These are phyloP conservation scores for Nemophila menziesii DNA, from an alignment of 257 asterid genomes.

Conservation along the genomic window DNA sequence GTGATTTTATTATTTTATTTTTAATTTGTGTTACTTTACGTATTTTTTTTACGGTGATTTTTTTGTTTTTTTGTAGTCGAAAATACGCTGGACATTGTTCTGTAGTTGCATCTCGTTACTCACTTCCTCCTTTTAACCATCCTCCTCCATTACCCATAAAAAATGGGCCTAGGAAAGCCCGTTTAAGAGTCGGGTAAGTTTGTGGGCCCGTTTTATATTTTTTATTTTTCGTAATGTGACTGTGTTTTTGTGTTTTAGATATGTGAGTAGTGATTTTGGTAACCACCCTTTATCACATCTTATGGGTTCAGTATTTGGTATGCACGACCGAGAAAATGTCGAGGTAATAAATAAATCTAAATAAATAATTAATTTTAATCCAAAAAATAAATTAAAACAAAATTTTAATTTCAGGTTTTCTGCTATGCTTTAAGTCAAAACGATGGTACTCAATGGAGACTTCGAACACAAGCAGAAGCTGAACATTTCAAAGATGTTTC, in stretches of 20 bases:
- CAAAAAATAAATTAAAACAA: too few species aligned
- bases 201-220: neutral
- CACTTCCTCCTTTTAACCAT: slow-evolving; percentile 82
- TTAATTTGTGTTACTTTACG: neutral
- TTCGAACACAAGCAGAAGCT: slow-evolving; percentile 77
- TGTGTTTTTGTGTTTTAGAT: slow-evolving; percentile 27
- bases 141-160: slow-evolving; percentile 62
- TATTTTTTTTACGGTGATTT: neutral
- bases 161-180: slow-evolving; percentile 54
- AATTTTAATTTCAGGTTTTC: slow-evolving; percentile 58
- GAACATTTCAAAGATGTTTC: slow-evolving; percentile 94
- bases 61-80: slow-evolving; percentile 32
- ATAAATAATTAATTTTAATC: too few species aligned
- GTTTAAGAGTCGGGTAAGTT: slow-evolving; percentile 81
- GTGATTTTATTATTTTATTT: neutral
- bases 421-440: slow-evolving; percentile 93
- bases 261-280: slow-evolving; percentile 98
- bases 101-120: slow-evolving; percentile 76
- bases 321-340: slow-evolving; percentile 73
- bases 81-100: slow-evolving; percentile 94
- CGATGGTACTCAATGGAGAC: slow-evolving; percentile 96
- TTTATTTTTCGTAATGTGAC: neutral
- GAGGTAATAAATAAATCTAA: slow-evolving; percentile 55
- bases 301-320: slow-evolving; percentile 98
- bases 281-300: slow-evolving; percentile 97